These are phyloP conservation scores for Chrysoporthe cubensis DNA, from an alignment of 2,329 filamentous ascomycete genomes.

Conservation along the genomic window DNA sequence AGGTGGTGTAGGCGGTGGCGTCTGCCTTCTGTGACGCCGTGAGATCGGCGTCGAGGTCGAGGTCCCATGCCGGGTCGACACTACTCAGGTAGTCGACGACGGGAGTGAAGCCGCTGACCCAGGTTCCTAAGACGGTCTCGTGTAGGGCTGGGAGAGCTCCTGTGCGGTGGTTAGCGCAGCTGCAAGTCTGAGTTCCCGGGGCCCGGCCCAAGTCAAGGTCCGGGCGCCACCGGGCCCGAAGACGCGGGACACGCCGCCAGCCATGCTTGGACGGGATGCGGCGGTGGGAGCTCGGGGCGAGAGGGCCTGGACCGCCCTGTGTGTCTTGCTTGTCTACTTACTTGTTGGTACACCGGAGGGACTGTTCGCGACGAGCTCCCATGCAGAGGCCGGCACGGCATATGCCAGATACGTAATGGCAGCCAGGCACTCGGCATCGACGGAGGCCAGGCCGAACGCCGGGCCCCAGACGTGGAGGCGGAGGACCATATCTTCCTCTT, in stretches of 20 bases:
- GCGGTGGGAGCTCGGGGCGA: not conserved
- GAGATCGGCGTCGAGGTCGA: slow-evolving; percentile 48
- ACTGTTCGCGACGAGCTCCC: slow-evolving; percentile 74
- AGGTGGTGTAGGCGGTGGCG: slow-evolving; percentile 62
- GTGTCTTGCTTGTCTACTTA: slow-evolving; percentile 48
- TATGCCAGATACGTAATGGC: slow-evolving; percentile 76
- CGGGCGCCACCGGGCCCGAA: too few species aligned
- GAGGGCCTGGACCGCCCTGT: not conserved
- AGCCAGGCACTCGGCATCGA: slow-evolving; percentile 89
- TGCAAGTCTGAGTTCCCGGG: too few species aligned
- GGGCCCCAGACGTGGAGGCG: slow-evolving; percentile 90
- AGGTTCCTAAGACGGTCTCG: slow-evolving; percentile 52
- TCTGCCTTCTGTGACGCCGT: slow-evolving; percentile 49
- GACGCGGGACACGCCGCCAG: too few species aligned
- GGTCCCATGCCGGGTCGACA: slow-evolving; percentile 35
- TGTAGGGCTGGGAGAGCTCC: slow-evolving; percentile 60
- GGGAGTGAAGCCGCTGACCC: slow-evolving; percentile 62
- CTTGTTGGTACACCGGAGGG: slow-evolving; percentile 71
- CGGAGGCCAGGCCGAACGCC: slow-evolving; percentile 84
- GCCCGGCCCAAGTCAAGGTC: too few species aligned
- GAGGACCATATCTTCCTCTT: slow-evolving; percentile 47
- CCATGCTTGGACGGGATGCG: too few species aligned
- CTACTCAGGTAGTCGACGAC: slow-evolving; percentile 62
- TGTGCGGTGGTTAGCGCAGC: slow-evolving; percentile 36
- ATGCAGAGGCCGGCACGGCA: slow-evolving; percentile 60